Percentiles rank a stretch among this genome's conserved stretches.
Conservation (phyloP, 2,329 filamentous ascomycete genomes). For the Pseudopyricularia cyperi region DNA sequence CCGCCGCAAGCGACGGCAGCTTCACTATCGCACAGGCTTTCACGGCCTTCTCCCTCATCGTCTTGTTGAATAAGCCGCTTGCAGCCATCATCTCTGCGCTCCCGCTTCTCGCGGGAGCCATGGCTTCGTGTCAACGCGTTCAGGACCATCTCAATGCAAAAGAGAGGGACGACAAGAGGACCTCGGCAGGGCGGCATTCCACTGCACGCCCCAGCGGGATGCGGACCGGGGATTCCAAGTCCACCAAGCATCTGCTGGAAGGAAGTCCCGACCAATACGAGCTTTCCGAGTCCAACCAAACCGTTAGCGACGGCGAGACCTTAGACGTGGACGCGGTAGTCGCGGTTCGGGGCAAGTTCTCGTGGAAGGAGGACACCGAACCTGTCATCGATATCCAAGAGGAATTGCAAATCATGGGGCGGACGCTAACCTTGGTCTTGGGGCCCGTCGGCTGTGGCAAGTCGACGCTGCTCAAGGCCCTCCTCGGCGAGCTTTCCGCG, state of each 20-base stretch:
- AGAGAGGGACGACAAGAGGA: constrained; percentile 7
- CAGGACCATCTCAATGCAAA: constrained; percentile 6
- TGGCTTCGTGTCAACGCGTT: constrained; percentile 8
- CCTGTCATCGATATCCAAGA: background rate
- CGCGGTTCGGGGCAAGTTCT: background rate
- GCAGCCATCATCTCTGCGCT: constrained; percentile 5
- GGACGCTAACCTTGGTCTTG: constrained; percentile 20
- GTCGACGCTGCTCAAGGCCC: constrained; percentile 21
- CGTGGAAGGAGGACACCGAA: background rate
- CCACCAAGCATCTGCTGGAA: background rate
- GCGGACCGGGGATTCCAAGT: background rate
- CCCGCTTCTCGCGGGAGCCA: constrained; percentile 7
- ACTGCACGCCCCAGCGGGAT: background rate
- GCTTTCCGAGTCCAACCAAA: background rate
- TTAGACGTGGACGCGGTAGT: background rate
- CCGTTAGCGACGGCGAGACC: background rate
- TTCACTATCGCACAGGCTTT: constrained; percentile 7
- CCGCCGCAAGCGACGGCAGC: background rate
- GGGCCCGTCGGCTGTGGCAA: constrained; percentile 32
- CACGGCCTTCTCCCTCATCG: constrained; percentile 5
- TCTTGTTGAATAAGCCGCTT: constrained; percentile 5
- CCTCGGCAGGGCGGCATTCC: background rate
- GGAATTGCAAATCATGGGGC: background rate
- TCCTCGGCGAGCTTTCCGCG: constrained; percentile 21
- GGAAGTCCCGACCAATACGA: background rate